Base-by-base conservation (phyloP, 345 rosid species). In the Aquilaria yunnanensis region DNA sequence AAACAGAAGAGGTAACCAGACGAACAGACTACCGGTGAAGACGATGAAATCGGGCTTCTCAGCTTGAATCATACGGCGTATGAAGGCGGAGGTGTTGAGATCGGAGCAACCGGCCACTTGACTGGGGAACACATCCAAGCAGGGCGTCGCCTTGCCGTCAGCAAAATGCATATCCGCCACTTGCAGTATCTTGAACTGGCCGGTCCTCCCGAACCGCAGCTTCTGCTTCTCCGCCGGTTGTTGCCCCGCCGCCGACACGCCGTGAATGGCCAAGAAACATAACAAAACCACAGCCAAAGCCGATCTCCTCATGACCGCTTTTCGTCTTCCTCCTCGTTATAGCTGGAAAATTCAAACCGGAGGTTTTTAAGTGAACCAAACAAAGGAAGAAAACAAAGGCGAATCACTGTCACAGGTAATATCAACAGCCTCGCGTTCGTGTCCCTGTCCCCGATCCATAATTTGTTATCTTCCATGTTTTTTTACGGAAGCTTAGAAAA, bases 91-190 rank as follows among this genome's bases (percentile, higher is more conserved):
- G 69, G 98, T 88, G 77, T 93, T 88, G 83, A 86, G 87, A 73
- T 90, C 97, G 37, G 96, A 86, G 83, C 94, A 88, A 51, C 78
- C 70, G 12, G 65, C 55, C 46, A 63, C 14, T 66, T 90, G 89
- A 43, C 60, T 69, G 0, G 86, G 80, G 10, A 82, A 61, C 10
- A 88, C 90, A 62, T 90, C 74, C 54, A 51, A 12, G 65, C 94
- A 88, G 31, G 69, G 72, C 6, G 94, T 77, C 53, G 64, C 62
- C 77, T 69, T 81, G 72, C 98, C 96, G 48, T 80, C 49, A 6
- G 85, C 98, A 49, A 68, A 93, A 80, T 90, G 98, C 98, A 90
- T 90, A 60, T 90, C 97, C 9, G 98, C 94, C 46, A 87, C 89
- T 74, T 90, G 98, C 62, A 93, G 84, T 63, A 93, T 83, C 81